phyloP scores from a whole-genome alignment of 2,329 filamentous ascomycete genomes.

The Pseudogymnoascus sp. region DNA sequence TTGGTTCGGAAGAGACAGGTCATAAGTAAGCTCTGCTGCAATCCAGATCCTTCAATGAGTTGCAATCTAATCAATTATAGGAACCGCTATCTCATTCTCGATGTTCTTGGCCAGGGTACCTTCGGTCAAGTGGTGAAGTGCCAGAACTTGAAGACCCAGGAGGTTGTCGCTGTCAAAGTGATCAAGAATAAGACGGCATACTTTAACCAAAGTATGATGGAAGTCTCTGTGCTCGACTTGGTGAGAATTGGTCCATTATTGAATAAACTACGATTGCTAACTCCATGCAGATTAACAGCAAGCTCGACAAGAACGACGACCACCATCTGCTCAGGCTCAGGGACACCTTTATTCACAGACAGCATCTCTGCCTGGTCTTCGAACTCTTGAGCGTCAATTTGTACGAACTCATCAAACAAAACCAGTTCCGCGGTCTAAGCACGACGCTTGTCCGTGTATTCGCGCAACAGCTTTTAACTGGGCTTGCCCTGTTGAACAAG shows the following conservation, averaged over 20 bases:
- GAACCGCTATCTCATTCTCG: slow-evolving; percentile 92
- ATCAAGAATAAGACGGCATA: slow-evolving; percentile 99
- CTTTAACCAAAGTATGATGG: slow-evolving; percentile 99
- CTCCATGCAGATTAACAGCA: slow-evolving; percentile 70
- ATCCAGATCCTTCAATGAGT: slow-evolving; percentile 9
- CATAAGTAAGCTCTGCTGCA: slow-evolving; percentile 65
- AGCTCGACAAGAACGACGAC: slow-evolving; percentile 98
- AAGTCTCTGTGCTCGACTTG: slow-evolving; percentile 92
- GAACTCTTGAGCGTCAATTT: slow-evolving; percentile 94
- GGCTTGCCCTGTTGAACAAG: slow-evolving; percentile 86
- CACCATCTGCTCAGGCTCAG: slow-evolving; percentile 91
- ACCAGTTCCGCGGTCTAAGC: slow-evolving; percentile 94
- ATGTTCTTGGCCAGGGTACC: slow-evolving; percentile 93
- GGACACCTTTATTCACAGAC: slow-evolving; percentile 95
- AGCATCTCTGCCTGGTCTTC: slow-evolving; percentile 94
- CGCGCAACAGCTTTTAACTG: slow-evolving; percentile 91
- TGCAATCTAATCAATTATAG: slow-evolving; percentile 35
- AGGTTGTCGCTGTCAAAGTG: slow-evolving; percentile 97
- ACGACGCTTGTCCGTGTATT: slow-evolving; percentile 96
- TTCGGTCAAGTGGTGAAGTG: slow-evolving; percentile 99
- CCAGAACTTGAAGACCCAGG: slow-evolving; percentile 95
- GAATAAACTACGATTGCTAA: slow-evolving; percentile 20
- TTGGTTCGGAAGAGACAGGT: slow-evolving; percentile 93
- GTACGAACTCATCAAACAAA: slow-evolving; percentile 98
- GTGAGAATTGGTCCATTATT: slow-evolving; percentile 40